phyloP scores from a whole-genome alignment of 1,139 yeast genomes.

The Pneumocystis sp. region DNA sequence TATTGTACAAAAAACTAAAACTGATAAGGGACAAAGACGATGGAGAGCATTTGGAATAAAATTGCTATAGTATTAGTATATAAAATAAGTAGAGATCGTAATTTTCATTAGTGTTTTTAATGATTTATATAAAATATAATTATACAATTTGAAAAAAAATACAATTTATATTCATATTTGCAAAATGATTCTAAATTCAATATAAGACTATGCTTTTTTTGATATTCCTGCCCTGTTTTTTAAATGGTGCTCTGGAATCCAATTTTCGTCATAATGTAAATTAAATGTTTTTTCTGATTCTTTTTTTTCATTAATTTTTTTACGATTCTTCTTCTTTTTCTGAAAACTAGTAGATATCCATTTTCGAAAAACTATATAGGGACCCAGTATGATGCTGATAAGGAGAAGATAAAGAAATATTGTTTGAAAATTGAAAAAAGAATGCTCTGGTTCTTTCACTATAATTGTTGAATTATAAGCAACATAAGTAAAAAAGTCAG shows the following conservation, averaged over 20 bases:
- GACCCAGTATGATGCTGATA: background rate
- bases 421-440: background rate
- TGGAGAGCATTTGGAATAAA: conserved; percentile 1
- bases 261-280: background rate
- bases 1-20: background rate
- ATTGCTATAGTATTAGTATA: background rate
- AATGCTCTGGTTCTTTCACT: background rate
- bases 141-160: no score
- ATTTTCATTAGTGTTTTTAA: background rate
- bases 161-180: background rate
- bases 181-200: background rate
- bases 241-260: background rate
- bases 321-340: background rate
- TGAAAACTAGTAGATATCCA: background rate
- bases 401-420: background rate
- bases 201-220: background rate
- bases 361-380: background rate
- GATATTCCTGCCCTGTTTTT: background rate
- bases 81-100: background rate
- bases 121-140: no score
- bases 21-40: background rate
- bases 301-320: background rate
- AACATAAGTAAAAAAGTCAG: background rate
- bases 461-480: background rate
- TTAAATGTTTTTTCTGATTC: background rate